These are phyloP conservation scores for Fraxinus paxiana DNA, from an alignment of 305 asterid species.

Conservation along the genomic window DNA sequence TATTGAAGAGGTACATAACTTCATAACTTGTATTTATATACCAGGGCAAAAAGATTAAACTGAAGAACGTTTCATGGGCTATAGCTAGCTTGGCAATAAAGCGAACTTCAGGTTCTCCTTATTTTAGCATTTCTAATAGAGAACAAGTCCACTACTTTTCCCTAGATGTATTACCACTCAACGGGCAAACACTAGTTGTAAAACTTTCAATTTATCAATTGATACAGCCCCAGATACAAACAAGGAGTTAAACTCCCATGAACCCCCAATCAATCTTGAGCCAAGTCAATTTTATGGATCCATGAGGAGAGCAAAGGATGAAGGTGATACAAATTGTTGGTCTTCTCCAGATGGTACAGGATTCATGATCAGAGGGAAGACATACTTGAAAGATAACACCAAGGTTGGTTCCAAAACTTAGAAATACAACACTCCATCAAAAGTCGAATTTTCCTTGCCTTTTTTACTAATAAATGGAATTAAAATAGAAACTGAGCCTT, in stretches of 20 bases:
- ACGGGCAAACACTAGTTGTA: conserved; percentile 12
- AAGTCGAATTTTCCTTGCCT: conserved; percentile 6
- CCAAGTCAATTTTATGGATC: conserved; percentile 62
- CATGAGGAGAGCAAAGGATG: conserved; percentile 74
- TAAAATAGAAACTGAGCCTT: background rate
- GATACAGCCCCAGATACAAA: conserved; percentile 48
- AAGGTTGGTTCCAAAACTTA: conserved; percentile 49
- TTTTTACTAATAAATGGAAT: conserved; percentile 1
- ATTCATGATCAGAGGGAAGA: conserved; percentile 91
- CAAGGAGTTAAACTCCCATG: conserved; percentile 49
- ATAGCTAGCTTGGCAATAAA: conserved; percentile 55
- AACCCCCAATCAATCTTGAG: conserved; percentile 53
- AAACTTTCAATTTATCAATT: conserved; percentile 22
- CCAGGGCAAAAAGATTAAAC: conserved; percentile 67
- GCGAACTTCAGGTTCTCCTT: conserved; percentile 53
- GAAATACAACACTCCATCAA: background rate
- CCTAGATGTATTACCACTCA: conserved; percentile 20
- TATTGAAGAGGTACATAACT: conserved; percentile 11
- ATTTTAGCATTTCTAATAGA: conserved; percentile 16
- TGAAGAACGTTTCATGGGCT: conserved; percentile 89
- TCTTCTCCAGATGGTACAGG: conserved; percentile 84
- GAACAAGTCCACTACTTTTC: conserved; percentile 12
- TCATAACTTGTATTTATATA: conserved; percentile 14
- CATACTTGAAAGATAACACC: conserved; percentile 76
- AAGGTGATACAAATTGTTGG: conserved; percentile 80